phyloP scores from a whole-genome alignment of 108 stramenopile species.

The Skeletonema potamos region DNA sequence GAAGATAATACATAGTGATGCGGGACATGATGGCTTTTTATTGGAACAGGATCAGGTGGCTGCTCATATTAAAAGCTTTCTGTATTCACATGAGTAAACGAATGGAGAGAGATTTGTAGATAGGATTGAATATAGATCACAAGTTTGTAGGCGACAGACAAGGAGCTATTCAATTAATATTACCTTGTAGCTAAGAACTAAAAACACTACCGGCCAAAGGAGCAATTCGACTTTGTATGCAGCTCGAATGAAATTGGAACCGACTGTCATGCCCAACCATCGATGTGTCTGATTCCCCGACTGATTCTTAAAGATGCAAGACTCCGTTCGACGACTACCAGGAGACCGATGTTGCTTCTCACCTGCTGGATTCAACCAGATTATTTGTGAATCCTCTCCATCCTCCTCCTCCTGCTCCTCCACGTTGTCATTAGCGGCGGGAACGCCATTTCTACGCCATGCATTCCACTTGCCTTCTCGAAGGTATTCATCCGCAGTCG shows the following conservation, averaged over 20 bases:
- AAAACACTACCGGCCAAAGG: conserved; percentile 60
- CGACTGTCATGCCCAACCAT: background rate
- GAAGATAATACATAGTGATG: conserved; percentile 77
- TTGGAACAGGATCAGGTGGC: conserved; percentile 93
- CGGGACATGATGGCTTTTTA: conserved; percentile 94
- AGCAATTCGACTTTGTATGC: conserved; percentile 57
- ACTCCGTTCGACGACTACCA: background rate
- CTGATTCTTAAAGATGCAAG: background rate
- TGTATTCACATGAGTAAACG: conserved; percentile 54
- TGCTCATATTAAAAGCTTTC: conserved; percentile 71
- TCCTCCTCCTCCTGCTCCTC: background rate
- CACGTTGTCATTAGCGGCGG: background rate
- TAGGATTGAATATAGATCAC: background rate
- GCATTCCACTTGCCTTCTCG: conserved; percentile 23
- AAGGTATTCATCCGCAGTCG: conserved; percentile 38
- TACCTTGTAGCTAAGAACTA: conserved; percentile 44
- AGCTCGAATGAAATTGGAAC: conserved; percentile 22
- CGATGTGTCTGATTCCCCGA: background rate
- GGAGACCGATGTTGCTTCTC: background rate
- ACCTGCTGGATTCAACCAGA: background rate
- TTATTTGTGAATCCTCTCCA: background rate
- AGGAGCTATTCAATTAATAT: background rate
- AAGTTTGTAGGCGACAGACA: too few relatives aligned
- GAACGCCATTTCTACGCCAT: background rate
- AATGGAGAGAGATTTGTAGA: background rate